Evolutionary conservation across 2,329 filamentous ascomycete species (phyloP), one percentile per base, ranked within the genome.

Genomic region (Diaporthe citri): DNA sequence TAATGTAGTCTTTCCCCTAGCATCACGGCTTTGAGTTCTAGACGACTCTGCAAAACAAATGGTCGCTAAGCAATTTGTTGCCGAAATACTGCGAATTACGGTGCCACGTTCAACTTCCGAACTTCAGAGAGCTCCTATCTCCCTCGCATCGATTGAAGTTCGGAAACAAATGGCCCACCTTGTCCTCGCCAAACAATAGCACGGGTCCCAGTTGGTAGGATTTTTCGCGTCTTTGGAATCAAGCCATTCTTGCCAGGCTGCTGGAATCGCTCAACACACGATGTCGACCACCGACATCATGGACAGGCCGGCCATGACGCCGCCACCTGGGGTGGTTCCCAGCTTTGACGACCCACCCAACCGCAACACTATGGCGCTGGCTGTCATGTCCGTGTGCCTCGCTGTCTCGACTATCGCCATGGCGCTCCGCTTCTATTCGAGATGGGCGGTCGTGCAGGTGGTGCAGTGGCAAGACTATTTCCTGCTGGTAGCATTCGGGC

Each of bases 401-500:
- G 39, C 39, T 20, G 39, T 22, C 39, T 15, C 59, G 10, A 62
- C 39, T 10, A 20, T 62, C 4, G n/a, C n/a, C 15, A n/a, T 62
- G 15, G n/a, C 25, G 25, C 39, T 62, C 4, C 12, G 59, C 4
- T 13, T 62, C 59, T 62, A 62, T 22, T 43, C 59, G n/a, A 28
- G 59, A 28, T 62, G 59, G n/a, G n/a, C 34, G 2, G n/a, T 62
- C 3, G 15, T 62, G 59, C 6, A 7, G 20, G 31, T 17, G 25
- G 36, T 62, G n/a, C 59, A 62, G n/a, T 43, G n/a, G 39, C 59
- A 62, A n/a, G 59, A 62, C 39, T 62, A 43, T 43, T 39, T 62
- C 13, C 39, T 62, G 36, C n/a, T 62, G 59, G 59, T n/a, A 43
- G 28, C 59, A 10, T 62, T 62, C 8, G 39, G 22, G 39, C 8